A percentile compares a stretch with the other conserved stretches of the same genome.
Evolutionary conservation across 495 filamentous ascomycete genomes (phyloP).

Genomic region (Penicillium maclennaniae): DNA sequence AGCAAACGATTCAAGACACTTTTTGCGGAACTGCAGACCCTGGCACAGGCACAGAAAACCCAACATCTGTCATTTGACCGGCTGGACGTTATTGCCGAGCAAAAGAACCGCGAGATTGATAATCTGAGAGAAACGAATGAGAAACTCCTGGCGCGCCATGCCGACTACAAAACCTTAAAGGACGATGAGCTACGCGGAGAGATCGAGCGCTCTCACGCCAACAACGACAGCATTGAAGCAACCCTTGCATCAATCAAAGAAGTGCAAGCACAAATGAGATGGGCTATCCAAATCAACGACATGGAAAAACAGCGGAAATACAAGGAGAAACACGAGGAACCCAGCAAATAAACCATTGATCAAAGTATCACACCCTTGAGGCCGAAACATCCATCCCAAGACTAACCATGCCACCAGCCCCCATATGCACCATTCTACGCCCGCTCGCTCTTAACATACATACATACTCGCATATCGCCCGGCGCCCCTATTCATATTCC

Average conservation of each 20-base stretch:
- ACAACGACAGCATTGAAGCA: constrained; percentile 52
- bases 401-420: background rate
- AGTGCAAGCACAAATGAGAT: constrained; percentile 57
- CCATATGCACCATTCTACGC: background rate
- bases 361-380: background rate
- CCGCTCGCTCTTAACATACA: background rate
- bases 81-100: constrained; percentile 62
- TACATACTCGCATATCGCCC: background rate
- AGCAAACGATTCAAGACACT: constrained; percentile 32
- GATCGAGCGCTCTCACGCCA: constrained; percentile 49
- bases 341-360: background rate
- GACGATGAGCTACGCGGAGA: constrained; percentile 56
- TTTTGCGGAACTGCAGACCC: constrained; percentile 24
- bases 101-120: constrained; percentile 65
- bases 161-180: constrained; percentile 59
- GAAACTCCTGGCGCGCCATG: constrained; percentile 51
- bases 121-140: constrained; percentile 57
- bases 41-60: constrained; percentile 39
- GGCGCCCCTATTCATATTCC: background rate
- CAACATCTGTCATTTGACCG: constrained; percentile 56
- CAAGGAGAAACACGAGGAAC: background rate
- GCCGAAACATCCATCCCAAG: background rate
- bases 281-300: constrained; percentile 62
- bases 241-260: constrained; percentile 53
- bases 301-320: constrained; percentile 24